Conservation (phyloP, 176 grass and related monocot genomes). For the Aegilops umbellulata region DNA sequence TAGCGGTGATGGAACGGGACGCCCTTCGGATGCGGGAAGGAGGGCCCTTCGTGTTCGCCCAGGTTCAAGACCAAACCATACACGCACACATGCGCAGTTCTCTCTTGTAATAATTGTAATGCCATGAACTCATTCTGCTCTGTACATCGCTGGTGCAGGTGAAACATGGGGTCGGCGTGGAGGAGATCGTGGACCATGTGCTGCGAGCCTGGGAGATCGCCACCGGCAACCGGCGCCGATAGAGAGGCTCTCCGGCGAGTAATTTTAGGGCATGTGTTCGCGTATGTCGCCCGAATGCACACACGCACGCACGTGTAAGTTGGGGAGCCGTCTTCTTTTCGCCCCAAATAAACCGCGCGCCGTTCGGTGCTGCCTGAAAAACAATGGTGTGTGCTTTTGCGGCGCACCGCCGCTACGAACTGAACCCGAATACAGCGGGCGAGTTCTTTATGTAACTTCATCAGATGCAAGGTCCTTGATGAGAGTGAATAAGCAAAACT, state of each 20-base stretch:
- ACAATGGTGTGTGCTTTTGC: background rate
- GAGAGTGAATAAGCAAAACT: no score
- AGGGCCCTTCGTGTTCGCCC: conserved; percentile 89
- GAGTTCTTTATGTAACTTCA: no score
- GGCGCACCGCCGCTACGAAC: background rate
- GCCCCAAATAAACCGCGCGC: background rate
- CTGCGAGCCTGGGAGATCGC: conserved; percentile 74
- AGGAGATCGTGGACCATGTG: conserved; percentile 75
- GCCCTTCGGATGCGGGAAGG: conserved; percentile 86
- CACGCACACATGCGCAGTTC: background rate
- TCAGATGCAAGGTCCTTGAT: no score
- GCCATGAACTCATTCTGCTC: background rate
- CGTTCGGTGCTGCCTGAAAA: background rate
- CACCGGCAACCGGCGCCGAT: conserved; percentile 60
- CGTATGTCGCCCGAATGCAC: no score
- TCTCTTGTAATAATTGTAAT: background rate
- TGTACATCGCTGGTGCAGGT: conserved; percentile 32
- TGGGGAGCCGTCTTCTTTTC: background rate
- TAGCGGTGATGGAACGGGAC: conserved; percentile 85
- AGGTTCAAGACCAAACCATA: conserved; percentile 36
- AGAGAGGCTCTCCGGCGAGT: background rate
- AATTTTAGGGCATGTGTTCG: background rate
- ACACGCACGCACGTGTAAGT: background rate
- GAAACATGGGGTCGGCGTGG: conserved; percentile 79
- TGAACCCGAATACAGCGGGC: background rate